Evolutionary conservation across 129 eudicot species (phyloP).

Genomic region (Lactuca sativa): DNA sequence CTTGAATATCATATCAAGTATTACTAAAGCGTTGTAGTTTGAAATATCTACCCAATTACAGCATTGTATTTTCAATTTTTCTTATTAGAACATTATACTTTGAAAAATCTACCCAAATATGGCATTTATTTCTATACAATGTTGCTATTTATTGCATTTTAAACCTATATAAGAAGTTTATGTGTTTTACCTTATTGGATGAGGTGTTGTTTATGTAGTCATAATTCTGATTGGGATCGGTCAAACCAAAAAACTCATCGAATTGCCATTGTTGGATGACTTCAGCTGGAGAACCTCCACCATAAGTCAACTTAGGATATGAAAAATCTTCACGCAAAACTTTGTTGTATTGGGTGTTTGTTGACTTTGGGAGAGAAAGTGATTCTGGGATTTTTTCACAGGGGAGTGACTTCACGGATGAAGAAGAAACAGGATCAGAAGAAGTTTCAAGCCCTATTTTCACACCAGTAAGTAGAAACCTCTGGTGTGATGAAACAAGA

Average conservation of each 20-base stretch:
- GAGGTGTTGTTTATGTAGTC: conserved; percentile 45
- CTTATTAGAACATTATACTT: no score
- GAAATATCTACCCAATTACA: no score
- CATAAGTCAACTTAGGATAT: conserved; percentile 38
- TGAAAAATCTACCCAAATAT: no score
- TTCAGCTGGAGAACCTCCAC: conserved; percentile 60
- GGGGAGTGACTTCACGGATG: conserved; percentile 43
- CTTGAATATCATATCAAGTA: no score
- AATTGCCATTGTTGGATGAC: conserved; percentile 65
- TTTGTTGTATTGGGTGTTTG: conserved; percentile 31
- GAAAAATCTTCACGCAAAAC: conserved; percentile 28
- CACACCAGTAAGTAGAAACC: conserved; percentile 84
- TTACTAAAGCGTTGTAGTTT: no score
- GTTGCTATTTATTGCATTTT: background rate
- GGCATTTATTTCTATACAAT: no score
- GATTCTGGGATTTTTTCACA: conserved; percentile 37
- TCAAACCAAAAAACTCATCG: conserved; percentile 66
- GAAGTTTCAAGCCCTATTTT: conserved; percentile 62
- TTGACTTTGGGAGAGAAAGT: conserved; percentile 19
- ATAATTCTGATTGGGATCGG: conserved; percentile 45
- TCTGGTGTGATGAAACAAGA: conserved; percentile 62
- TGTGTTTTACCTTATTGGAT: conserved; percentile 50
- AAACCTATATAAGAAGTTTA: background rate
- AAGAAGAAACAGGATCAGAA: conserved; percentile 37
- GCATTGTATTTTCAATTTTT: no score